A percentile compares a stretch with the other conserved stretches of the same genome.
phyloP scores from a whole-genome alignment of 108 stramenopile species.

The Bacterosira constricta region DNA sequence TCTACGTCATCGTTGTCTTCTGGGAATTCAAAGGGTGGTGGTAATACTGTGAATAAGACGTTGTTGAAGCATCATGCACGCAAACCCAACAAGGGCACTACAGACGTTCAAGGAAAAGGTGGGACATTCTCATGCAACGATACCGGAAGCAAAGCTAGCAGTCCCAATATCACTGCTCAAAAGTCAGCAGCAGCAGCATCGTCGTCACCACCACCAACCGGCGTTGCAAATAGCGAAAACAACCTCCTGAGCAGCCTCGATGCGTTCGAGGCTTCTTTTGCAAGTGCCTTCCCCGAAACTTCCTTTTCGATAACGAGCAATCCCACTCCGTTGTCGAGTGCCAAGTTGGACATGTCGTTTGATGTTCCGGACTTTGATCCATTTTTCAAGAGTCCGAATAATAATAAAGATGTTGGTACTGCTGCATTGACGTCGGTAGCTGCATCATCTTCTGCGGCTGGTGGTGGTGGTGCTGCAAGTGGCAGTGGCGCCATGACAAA shows the following conservation, averaged over 20 bases:
- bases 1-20: not conserved
- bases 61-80: constrained; percentile 9
- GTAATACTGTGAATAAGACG: not conserved
- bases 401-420: not conserved
- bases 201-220: not conserved
- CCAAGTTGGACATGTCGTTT: constrained; percentile 43
- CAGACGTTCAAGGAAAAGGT: too few species aligned
- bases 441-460: not conserved
- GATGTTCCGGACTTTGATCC: constrained; percentile 65
- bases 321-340: constrained; percentile 13
- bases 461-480: not conserved
- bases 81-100: constrained; percentile 7
- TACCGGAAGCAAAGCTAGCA: too few species aligned
- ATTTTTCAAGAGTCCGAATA: constrained; percentile 51
- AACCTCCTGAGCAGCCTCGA: constrained; percentile 71
- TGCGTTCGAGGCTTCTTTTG: constrained; percentile 84
- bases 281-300: constrained; percentile 65
- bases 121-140: too few species aligned
- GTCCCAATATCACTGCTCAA: too few species aligned
- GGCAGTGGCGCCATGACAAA: not conserved
- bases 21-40: not conserved
- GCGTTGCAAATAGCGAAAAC: not conserved
- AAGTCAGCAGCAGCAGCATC: too few species aligned
- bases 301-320: constrained; percentile 49
- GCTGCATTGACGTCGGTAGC: not conserved